Evolutionary conservation across 768 basidiomycete species (phyloP), one percentile per base, ranked within the genome.

Genomic region (Mycena rosella): DNA sequence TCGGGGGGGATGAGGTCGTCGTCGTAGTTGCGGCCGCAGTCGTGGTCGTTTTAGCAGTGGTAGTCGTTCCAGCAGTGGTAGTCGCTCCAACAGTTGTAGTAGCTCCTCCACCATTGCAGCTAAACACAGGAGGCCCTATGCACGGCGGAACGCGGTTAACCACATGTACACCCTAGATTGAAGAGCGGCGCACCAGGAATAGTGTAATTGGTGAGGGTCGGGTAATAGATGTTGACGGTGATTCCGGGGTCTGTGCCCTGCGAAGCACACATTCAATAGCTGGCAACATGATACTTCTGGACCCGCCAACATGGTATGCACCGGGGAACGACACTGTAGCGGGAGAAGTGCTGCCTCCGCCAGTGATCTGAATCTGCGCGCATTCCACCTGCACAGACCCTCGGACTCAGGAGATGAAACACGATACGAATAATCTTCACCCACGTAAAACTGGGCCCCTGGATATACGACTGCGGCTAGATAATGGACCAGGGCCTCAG

Each of bases 371-470:
- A 48, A 87, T 66, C 67, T 86, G 85, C 9, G 81, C 85, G 60
- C 85, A 86, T 60, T 82, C 81, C 83, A 85, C 84, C 83, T 85
- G 56, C 40, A 57, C 45, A 44, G 15, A 32, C 6, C 6, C 47
- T 27, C 48, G 47, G 40, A 59, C 13, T 32, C 15, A 55, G 9
- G 18, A 20, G 49, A 70, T 17, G 36, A 20, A 24, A 49, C 20
- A 15, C 49, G 65, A 56, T 36, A 70, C 71, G 7, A 14, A 36
- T 27, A 48, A 30, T 44, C 22, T 40, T 42, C 15, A 75, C 80
- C 59, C 62, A 84, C 86, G 70, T 88, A 89, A 78, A 89, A 79
- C 65, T 88, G 87, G 24, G 88, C 88, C 40, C 88, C 87, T 40
- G 86, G 86, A 71, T 87, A 87, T 8, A 68, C 60, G 0, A 84